Evolutionary conservation across 2,329 filamentous ascomycete genomes (phyloP).

Genomic region (Calonectria pseudoturangicola): DNA sequence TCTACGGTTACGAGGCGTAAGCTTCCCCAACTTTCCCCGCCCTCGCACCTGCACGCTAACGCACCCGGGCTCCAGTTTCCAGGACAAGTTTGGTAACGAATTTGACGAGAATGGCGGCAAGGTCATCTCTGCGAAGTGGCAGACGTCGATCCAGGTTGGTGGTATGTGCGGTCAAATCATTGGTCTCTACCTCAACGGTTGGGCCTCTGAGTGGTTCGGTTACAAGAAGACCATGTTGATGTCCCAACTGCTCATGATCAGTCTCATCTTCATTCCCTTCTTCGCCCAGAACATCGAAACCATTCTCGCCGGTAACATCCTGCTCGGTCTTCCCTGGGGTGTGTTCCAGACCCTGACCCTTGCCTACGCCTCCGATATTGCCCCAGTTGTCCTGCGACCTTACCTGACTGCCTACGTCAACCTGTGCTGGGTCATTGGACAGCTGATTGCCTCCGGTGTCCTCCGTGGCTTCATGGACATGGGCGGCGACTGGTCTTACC

Average conservation of each 20-base stretch:
- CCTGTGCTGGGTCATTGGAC: slow-evolving; percentile 70
- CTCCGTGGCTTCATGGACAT: slow-evolving; percentile 63
- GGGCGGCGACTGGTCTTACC: slow-evolving; percentile 66
- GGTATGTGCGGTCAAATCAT: slow-evolving; percentile 76
- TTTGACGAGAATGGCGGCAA: slow-evolving; percentile 43
- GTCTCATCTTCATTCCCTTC: slow-evolving; percentile 76
- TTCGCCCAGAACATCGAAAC: slow-evolving; percentile 73
- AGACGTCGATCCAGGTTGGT: slow-evolving; percentile 62
- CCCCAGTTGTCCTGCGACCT: slow-evolving; percentile 72
- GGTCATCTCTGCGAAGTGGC: slow-evolving; percentile 52
- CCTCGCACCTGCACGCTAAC: not conserved
- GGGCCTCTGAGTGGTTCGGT: slow-evolving; percentile 75
- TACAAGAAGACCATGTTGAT: slow-evolving; percentile 76
- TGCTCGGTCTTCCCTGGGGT: slow-evolving; percentile 74
- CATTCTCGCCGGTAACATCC: slow-evolving; percentile 73
- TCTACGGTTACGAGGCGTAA: slow-evolving; percentile 62
- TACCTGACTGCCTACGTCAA: slow-evolving; percentile 70
- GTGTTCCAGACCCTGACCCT: slow-evolving; percentile 72
- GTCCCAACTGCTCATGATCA: slow-evolving; percentile 68
- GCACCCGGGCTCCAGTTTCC: slow-evolving; percentile 57
- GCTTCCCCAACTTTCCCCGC: slow-evolving; percentile 2
- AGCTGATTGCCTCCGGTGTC: slow-evolving; percentile 66
- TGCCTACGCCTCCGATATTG: slow-evolving; percentile 80
- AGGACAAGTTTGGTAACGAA: slow-evolving; percentile 68
- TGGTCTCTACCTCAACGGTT: slow-evolving; percentile 77